Base-by-base conservation (phyloP, 257 asterid species). In the Solanum medicagineum region DNA sequence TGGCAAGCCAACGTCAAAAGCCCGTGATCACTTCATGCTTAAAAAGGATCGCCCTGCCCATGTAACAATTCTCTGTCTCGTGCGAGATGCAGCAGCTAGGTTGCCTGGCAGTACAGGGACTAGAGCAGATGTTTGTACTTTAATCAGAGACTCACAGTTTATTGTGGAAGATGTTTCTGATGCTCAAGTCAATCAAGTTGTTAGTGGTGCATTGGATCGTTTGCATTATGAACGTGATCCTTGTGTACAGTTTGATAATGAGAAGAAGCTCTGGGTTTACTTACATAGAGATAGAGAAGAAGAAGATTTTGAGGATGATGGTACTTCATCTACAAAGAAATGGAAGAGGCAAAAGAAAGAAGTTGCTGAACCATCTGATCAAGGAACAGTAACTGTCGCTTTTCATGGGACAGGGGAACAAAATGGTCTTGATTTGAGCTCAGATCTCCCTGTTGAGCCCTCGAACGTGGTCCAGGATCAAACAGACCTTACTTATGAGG, bases 1-100 rank as follows among this genome's bases (percentile, higher is more conserved):
- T 55, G 99, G 99, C 84, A 97, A 97, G 93, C 99, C 99, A 83
- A 97, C 99, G 79, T 94, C 99, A n/a, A 97, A 97, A 91, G 99
- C 99, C 83, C 93, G 99, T 44, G 99, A 97, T 84, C 99, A 97
- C 90, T 97, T 97, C 85, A 95, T 97, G 99, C 93, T 97, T 44
- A 97, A 97, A 86, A 93, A 95, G 20, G 96, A 97, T 81, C 90
- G 99, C 19, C 99, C 99, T 19, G 99, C 99, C 4, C 99, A 97
- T 86, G 99, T 95, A 22, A 97, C 99, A 4, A 95, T 97, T 87
- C 97, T 97, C 14, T 97, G 99, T 88, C 97, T 97, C 53, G 99
- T 97, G 81, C 93, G 99, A 88, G 99, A 97, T 88, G 99, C 99
- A 13, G 99, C 99, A 56, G 93, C 99, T 22, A 91, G 99, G 89